Evolutionary conservation across 352 stramenopile species (phyloP).

Genomic region (Phytophthora boehmeriae): DNA sequence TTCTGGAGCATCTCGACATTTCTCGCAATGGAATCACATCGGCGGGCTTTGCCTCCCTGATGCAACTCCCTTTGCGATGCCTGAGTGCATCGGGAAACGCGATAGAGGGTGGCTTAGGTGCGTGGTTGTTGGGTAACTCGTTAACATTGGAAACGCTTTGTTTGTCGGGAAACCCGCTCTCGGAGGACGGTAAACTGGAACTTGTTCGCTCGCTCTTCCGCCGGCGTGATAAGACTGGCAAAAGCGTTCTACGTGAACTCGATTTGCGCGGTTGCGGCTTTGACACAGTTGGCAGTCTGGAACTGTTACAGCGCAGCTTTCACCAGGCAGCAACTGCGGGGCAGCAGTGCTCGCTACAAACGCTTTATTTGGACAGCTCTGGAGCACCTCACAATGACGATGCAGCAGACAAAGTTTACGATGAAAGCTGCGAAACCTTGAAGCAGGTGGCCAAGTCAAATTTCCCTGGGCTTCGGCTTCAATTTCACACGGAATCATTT

Average conservation of each 20-base stretch:
- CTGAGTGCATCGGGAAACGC: slow-evolving; percentile 40
- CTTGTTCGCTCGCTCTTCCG: slow-evolving; percentile 40
- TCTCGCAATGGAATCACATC: slow-evolving; percentile 53
- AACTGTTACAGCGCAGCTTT: slow-evolving; percentile 29
- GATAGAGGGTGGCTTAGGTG: slow-evolving; percentile 37
- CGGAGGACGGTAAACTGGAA: slow-evolving; percentile 41
- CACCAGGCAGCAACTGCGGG: slow-evolving; percentile 29
- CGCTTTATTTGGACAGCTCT: slow-evolving; percentile 17
- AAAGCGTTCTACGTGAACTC: slow-evolving; percentile 30
- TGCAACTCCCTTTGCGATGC: slow-evolving; percentile 21
- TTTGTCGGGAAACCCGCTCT: slow-evolving; percentile 42
- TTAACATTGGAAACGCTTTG: slow-evolving; percentile 34
- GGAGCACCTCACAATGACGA: slow-evolving; percentile 5
- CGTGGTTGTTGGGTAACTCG: slow-evolving; percentile 28
- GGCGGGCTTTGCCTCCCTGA: slow-evolving; percentile 35
- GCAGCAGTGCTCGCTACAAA: slow-evolving; percentile 26
- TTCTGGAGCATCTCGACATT: slow-evolving; percentile 51
- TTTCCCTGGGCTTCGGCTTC: slow-evolving; percentile 21
- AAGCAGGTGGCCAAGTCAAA: slow-evolving; percentile 18
- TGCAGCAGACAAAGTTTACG: slow-evolving; percentile 1
- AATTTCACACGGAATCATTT: slow-evolving; percentile 15
- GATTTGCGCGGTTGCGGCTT: slow-evolving; percentile 44
- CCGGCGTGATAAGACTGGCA: slow-evolving; percentile 23
- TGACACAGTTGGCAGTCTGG: slow-evolving; percentile 16
- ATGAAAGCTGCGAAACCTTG: slow-evolving; percentile 14